Evolutionary conservation across 1,284 basidiomycete genomes (phyloP), one percentile per base, ranked within the genome.

Genomic region (Trichosporon coremiiforme): DNA sequence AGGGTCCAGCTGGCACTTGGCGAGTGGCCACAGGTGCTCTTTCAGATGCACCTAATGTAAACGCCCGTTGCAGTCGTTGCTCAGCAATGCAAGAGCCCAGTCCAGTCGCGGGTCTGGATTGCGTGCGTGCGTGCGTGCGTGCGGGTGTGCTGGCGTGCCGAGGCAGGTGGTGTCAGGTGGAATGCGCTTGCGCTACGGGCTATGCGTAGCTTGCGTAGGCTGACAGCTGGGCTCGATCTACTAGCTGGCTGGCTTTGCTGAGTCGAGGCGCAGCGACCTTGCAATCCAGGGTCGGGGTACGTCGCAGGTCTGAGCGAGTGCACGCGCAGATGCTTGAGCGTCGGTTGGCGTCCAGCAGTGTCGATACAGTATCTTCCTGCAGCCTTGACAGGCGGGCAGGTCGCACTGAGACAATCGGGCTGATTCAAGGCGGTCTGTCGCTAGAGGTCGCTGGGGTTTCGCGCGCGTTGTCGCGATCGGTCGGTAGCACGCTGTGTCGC

Each of bases 11-110:
- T n/a, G n/a, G n/a, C n/a, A n/a, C n/a, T n/a, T n/a, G n/a, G n/a
- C n/a, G 50, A 53, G 50, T 25, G 50, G 50, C 50, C 50, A 53
- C 50, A 53, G 20, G n/a, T n/a, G n/a, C n/a, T n/a, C n/a, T n/a
- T n/a, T n/a, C n/a, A n/a, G n/a, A n/a, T n/a, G n/a, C n/a, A n/a
- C n/a, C n/a, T n/a, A n/a, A n/a, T n/a, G n/a, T n/a, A n/a, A n/a
- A n/a, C n/a, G n/a, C n/a, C n/a, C n/a, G n/a, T n/a, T n/a, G n/a
- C n/a, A n/a, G n/a, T n/a, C n/a, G n/a, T n/a, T n/a, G n/a, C n/a
- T n/a, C n/a, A n/a, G n/a, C n/a, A n/a, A n/a, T n/a, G n/a, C n/a
- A n/a, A n/a, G n/a, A n/a, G n/a, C n/a, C n/a, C n/a, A n/a, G n/a
- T n/a, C 5, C 20, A 22, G 50, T 7, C 20, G 50, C 5, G 50